Base-by-base conservation (phyloP, 306 rosid genomes). In the Phaseolus lunatus region DNA sequence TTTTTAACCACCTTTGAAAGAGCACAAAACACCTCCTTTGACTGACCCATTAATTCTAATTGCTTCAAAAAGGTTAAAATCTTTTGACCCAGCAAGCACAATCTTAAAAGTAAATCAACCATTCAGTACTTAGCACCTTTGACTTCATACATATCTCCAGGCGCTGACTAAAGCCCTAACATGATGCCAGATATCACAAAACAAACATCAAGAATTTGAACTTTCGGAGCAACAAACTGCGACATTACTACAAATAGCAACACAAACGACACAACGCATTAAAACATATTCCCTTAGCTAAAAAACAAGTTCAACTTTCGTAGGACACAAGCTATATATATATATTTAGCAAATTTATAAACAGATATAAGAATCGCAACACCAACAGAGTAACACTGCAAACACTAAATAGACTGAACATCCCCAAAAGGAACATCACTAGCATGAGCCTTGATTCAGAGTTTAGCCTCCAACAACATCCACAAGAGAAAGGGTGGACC, bases 401-500 rank as follows among this genome's bases (percentile, higher is more conserved):
- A 0, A 31, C 24, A 76, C 50, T 19, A 37, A 7, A 33, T 37
- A 33, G 37, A 29, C 5, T 50, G 41, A 47, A 23, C 56, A 18
- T n/a, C 62, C 61, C 63, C 29, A 52, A 13, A 44, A 18, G 22
- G 35, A n/a, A 6, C 67, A 7, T 37, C 43, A 37, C 7, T 1
- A 5, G 39, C 18, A 24, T 14, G 29, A 54, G 3, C 16, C 6
- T 43, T 43, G 15, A 43, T 43, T 19, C 13, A 27, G 39, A 39
- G 61, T 37, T 26, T 44, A 67, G 48, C 15, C 70, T 20, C 7
- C 2, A 8, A 37, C 41, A 8, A 7, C 11, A 18, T 57, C 62
- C 57, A 72, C 58, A n/a, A 53, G 13, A 39, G 44, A 9, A 69
- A 73, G 70, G 96, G 91, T 88, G 96, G 93, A 88, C 63, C 91